Percentiles rank a stretch among this genome's conserved stretches.
phyloP scores from a whole-genome alignment of 768 basidiomycete species.

The Rhizopogon rudus region DNA sequence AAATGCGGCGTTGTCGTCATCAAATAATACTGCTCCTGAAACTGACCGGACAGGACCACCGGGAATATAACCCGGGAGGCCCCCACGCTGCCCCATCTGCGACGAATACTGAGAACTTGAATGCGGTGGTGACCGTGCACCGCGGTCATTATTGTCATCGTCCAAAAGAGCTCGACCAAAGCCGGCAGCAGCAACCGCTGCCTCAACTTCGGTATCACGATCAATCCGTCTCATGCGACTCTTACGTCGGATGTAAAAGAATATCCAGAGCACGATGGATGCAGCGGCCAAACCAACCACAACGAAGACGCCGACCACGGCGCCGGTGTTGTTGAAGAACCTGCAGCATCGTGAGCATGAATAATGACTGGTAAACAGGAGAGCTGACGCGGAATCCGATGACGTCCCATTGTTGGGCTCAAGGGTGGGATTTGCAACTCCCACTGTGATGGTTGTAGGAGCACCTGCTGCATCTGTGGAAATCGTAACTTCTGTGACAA shows the following conservation, averaged over 20 bases:
- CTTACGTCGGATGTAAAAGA: slow-evolving; percentile 67
- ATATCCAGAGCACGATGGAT: slow-evolving; percentile 61
- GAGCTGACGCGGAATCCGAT: slow-evolving; percentile 47
- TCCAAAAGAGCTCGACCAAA: slow-evolving; percentile 63
- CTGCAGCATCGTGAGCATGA: slow-evolving; percentile 30
- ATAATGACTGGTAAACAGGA: neutral
- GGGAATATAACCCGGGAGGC: slow-evolving; percentile 11
- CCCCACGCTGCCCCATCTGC: slow-evolving; percentile 38
- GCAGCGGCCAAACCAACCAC: slow-evolving; percentile 80
- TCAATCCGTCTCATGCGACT: slow-evolving; percentile 57
- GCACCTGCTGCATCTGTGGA: slow-evolving; percentile 51
- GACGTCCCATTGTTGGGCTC: slow-evolving; percentile 39
- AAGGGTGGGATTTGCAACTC: slow-evolving; percentile 70
- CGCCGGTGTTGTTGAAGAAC: slow-evolving; percentile 86
- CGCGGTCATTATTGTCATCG: slow-evolving; percentile 47
- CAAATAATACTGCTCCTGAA: slow-evolving; percentile 23
- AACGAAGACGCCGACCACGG: slow-evolving; percentile 88
- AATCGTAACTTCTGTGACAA: slow-evolving; percentile 52
- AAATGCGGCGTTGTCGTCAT: slow-evolving; percentile 22
- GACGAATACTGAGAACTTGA: slow-evolving; percentile 15
- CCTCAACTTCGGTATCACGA: slow-evolving; percentile 67
- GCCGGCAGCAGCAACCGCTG: slow-evolving; percentile 66
- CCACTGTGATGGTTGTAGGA: slow-evolving; percentile 54
- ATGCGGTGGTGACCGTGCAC: slow-evolving; percentile 12
- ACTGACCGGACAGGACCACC: slow-evolving; percentile 27